Evolutionary conservation across 148 eudicot genomes (phyloP), one percentile per base, ranked within the genome.

Genomic region (Simmondsia chinensis): DNA sequence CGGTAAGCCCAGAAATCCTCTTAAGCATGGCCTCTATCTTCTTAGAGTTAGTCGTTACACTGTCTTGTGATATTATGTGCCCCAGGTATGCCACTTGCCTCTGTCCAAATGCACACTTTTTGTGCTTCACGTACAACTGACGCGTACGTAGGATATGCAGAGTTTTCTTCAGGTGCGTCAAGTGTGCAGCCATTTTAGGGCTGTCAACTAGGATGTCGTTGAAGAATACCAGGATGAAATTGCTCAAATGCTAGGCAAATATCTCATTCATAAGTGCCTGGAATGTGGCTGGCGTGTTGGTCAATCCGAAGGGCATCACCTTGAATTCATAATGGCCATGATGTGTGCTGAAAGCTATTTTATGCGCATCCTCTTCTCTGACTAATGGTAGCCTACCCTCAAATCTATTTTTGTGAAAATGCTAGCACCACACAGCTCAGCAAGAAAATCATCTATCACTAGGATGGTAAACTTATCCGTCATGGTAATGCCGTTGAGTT

Each of bases 131-230:
- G n/a, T n/a, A n/a, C n/a, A n/a, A n/a, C n/a, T n/a, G n/a, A 8
- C 20, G 30, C 2, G 2, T 30, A 9, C 19, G 11, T 9, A 54
- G 11, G 1, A 31, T 1, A 2, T 7, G 6, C 1, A 54, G 20
- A 2, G 32, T 39, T 1, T 3, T 5, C 0, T 17, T 12, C 2
- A 50, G 14, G 13, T 50, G 54, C 4, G 5, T 15, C 10, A 32
- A 33, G 15, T 44, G n/a, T n/a, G n/a, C n/a, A 33, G 13, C 21
- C 14, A 1, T 13, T 2, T 12, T 10, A 8, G 11, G 8, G 16
- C 30, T 56, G 25, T 43, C 43, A 1, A 56, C 23, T 28, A 39
- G 12, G 11, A 53, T 53, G 16, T 53, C 58, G 16, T 39, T n/a
- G n/a, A 53, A 53, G 17, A 53, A 53, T 1, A 53, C 58, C 15